Base-by-base conservation (phyloP, 306 rosid genomes). In the Begonia fuchsioides region DNA sequence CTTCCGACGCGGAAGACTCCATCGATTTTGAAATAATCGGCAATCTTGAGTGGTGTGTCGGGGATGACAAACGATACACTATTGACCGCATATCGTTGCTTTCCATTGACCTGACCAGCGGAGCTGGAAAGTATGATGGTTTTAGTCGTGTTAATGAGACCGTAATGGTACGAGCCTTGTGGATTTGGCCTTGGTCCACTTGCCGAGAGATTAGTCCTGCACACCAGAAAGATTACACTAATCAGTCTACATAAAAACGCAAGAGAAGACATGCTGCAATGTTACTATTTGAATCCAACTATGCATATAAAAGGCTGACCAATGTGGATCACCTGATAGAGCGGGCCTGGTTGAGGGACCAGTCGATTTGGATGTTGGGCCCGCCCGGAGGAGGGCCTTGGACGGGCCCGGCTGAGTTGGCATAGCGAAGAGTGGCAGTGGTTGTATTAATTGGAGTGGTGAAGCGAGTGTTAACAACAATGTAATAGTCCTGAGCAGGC, bases 131-230 rank as follows among this genome's bases (percentile, higher is more conserved):
- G 96, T 55, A 72, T 73, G 41, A 87, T 67, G 39, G 94, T 87
- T 3, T 51, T 63, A 2, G 94, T 87, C 14, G 72, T 68, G 64
- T 82, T 87, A 60, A 87, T 77, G 73, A 77, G 2, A 49, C 96
- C 94, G 26, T 87, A 87, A 54, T 80, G 87, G 69, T 87, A 87
- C 2, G 94, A 77, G 38, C 96, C 96, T 73, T 82, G 96, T 10
- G 93, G 96, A 54, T 87, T 87, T 5, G 96, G 96, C 43, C 96
- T 83, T 44, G 96, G 96, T 10, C 96, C 96, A 49, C 90, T 87
- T 17, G 96, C 93, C n/a, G 94, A 75, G 60, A 87, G 76, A 71
- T 87, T 83, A 20, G 76, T 61, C 57, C 96, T 82, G 78, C 40
- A 54, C 17, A 35, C 4, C 32, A 26, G 32, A 3, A 26, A 1